Evolutionary conservation across 495 filamentous ascomycete species (phyloP), one percentile per base, ranked within the genome.

Genomic region (Xylaria telfairii): DNA sequence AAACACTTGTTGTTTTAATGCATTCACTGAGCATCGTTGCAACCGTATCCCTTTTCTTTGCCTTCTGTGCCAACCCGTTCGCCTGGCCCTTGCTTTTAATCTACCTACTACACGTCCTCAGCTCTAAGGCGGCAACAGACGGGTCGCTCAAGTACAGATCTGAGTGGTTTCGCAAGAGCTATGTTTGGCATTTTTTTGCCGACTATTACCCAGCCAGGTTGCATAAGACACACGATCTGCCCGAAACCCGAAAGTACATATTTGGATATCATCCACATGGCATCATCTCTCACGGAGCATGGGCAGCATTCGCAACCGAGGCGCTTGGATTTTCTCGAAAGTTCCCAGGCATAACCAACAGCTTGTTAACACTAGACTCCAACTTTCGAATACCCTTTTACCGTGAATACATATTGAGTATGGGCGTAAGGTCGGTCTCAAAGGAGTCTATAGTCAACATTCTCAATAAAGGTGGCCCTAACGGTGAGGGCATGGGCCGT

Each of bases 241-340:
- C 92, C 17, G 86, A 93, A 0, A 92, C 91, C 3, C 87, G 93
- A 68, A 98, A 98, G 81, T 99, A 98, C 82, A 95, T 99, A 73
- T 97, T 99, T 77, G 96, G 96, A 51, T 98, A 98, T 79, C 96
- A 98, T 76, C 95, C 95, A 0, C 95, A 98, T 78, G 96, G 96
- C 49, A 98, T 99, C 80, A 97, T 99, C 75, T 94, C 92, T 17
- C 93, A 97, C 76, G 96, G 96, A 46, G 96, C 96, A 1, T 98
- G 96, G 80, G 93, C 92, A 4, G 91, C 95, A 19, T 98, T 99
- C 73, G 92, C 86, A 37, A 98, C 96, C 7, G 96, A 98, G 73
- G 92, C 93, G 0, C 85, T 96, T 6, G 94, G 96, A 3, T 99
- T 98, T 80, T 88, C 88, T 2, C 87, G 91, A 65, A 88, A 98